Percentiles rank a stretch among this genome's conserved stretches.
These are phyloP conservation scores for Globisporangium solare DNA, from an alignment of 352 stramenopile species.

Conservation along the genomic window DNA sequence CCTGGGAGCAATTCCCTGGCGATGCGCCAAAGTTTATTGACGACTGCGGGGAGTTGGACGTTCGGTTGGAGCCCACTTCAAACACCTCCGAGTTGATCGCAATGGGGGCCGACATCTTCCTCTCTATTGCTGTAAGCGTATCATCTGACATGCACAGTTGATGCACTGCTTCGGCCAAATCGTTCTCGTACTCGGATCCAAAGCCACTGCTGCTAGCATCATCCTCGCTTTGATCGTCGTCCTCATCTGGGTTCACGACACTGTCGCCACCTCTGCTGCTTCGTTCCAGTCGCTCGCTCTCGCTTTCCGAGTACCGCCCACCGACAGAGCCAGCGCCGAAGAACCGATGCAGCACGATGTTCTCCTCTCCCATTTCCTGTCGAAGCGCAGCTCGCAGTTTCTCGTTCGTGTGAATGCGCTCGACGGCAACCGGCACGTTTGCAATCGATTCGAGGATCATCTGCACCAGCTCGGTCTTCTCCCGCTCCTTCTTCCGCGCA, in stretches of 20 bases:
- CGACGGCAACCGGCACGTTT: conserved; percentile 64
- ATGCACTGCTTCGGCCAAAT: conserved; percentile 62
- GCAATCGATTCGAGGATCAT: conserved; percentile 77
- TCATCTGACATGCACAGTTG: conserved; percentile 67
- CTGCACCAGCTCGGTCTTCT: conserved; percentile 59
- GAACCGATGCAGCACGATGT: conserved; percentile 41
- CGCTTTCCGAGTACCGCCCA: conserved; percentile 5
- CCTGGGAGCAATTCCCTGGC: conserved; percentile 53
- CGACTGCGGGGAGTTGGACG: conserved; percentile 61
- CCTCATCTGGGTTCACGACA: conserved; percentile 5
- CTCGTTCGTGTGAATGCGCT: conserved; percentile 66
- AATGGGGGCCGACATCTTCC: conserved; percentile 52
- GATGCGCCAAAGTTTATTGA: conserved; percentile 62
- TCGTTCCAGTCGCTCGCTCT: background rate
- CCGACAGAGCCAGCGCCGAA: conserved; percentile 16
- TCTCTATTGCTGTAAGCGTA: conserved; percentile 39
- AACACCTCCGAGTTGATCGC: conserved; percentile 26
- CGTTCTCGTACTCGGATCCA: conserved; percentile 64
- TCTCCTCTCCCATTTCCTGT: conserved; percentile 53
- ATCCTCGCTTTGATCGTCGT: conserved; percentile 7
- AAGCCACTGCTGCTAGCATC: conserved; percentile 34
- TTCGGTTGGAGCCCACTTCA: conserved; percentile 20
- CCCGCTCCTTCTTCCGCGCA: conserved; percentile 47
- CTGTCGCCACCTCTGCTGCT: conserved; percentile 5
- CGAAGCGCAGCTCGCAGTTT: conserved; percentile 50